Evolutionary conservation across 2,329 filamentous ascomycete species (phyloP).

Genomic region (Bipolaris cookei): DNA sequence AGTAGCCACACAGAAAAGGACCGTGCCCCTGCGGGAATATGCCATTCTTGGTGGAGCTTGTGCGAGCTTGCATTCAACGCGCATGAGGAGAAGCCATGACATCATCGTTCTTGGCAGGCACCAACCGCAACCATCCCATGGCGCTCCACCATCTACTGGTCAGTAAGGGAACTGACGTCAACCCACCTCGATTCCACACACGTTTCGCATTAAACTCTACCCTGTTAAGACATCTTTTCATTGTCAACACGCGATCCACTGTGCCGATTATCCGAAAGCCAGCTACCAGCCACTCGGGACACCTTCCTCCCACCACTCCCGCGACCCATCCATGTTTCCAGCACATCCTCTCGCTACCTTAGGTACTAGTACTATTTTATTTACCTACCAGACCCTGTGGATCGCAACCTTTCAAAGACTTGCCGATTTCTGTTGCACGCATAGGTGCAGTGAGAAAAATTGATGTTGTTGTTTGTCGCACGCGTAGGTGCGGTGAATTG

Average conservation of each 20-base stretch:
- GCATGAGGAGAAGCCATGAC: conserved; percentile 14
- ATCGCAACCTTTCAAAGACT: neutral
- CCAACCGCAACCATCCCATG: neutral
- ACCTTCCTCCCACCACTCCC: neutral
- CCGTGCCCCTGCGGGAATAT: conserved; percentile 16
- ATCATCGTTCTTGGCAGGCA: conserved; percentile 28
- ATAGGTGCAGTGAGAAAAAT: too few species aligned
- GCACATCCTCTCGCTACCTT: neutral
- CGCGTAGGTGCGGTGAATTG: too few species aligned
- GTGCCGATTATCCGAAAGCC: conserved; percentile 13
- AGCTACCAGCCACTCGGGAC: neutral
- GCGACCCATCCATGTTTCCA: too few species aligned
- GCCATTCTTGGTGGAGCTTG: conserved; percentile 20
- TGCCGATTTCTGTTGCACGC: neutral
- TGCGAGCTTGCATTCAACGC: conserved; percentile 4
- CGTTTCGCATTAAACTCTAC: too few species aligned
- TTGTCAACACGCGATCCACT: too few species aligned
- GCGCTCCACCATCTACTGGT: neutral
- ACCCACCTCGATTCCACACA: too few species aligned
- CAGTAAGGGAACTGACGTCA: too few species aligned
- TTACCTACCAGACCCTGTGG: neutral
- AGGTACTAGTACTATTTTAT: too few species aligned
- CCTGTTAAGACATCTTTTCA: too few species aligned
- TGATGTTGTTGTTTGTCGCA: too few species aligned
- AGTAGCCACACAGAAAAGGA: conserved; percentile 12